Conservation (phyloP, 768 basidiomycete genomes). For the Kwoniella sp. region DNA sequence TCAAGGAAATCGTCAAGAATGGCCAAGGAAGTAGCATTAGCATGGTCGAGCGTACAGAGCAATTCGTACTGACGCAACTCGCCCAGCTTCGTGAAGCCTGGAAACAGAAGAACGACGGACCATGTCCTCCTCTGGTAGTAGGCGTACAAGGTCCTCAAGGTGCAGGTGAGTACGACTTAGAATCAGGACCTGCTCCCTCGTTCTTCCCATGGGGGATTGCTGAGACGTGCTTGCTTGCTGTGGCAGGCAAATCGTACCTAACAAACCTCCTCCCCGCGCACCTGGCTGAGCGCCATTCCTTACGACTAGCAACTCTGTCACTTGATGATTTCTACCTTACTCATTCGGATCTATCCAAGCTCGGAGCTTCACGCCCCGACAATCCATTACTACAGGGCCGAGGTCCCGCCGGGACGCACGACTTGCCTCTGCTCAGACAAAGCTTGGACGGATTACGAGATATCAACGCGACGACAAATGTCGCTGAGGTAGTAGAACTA, state of each 20-base stretch:
- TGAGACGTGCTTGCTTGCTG: constrained; percentile 49
- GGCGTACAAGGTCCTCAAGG: constrained; percentile 86
- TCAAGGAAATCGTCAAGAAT: neutral
- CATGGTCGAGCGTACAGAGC: neutral
- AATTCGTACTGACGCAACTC: neutral
- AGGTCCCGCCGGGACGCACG: constrained; percentile 90
- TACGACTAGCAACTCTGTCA: constrained; percentile 44
- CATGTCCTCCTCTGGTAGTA: neutral
- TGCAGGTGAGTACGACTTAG: constrained; percentile 61
- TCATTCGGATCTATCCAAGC: constrained; percentile 63
- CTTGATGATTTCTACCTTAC: constrained; percentile 73
- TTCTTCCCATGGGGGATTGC: too few species aligned
- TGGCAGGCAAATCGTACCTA: constrained; percentile 73
- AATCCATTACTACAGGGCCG: constrained; percentile 76
- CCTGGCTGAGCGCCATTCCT: constrained; percentile 4
- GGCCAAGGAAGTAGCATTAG: neutral
- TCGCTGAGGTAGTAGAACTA: constrained; percentile 51
- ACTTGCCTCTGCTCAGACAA: constrained; percentile 65
- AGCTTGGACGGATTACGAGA: constrained; percentile 61
- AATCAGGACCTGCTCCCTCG: too few species aligned
- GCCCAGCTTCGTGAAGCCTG: neutral
- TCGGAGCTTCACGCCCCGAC: constrained; percentile 62
- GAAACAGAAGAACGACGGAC: neutral
- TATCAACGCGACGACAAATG: constrained; percentile 55
- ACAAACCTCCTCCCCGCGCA: neutral